Base-by-base conservation (phyloP, 140 eudicot species). In the Ambrosia hybrid region DNA sequence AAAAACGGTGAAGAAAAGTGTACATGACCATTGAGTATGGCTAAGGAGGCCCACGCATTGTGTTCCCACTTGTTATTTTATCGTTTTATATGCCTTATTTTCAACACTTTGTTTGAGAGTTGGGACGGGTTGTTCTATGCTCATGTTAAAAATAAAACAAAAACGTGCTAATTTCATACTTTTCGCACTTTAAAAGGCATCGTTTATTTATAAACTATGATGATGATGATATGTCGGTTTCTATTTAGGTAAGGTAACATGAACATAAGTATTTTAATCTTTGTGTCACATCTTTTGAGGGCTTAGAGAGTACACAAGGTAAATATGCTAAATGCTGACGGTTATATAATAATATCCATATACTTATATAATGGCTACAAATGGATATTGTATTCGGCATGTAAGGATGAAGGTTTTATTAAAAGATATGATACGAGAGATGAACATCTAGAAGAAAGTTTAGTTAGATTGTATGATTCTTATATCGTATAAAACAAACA, bases 91-190 rank as follows among this genome's bases (percentile, higher is more conserved):
- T 57, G 68, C 21, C 14, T 57, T 33, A 74, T 41, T 38, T 68
- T 76, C 48, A 51, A 76, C 65, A 57, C 68, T 45, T 37, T 4
- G 12, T 16, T 66, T 66, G 71, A 46, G 17, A 43, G 57, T 48
- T 60, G 62, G 49, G 69, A 68, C 34, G 9, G 49, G 4, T 55
- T 36, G 26, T 16, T 57, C 39, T 65, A 46, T 15, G 63, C 30
- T 52, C 71, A 60, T 76, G 57, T 8, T 10, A 16, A 67, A 57
- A 69, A 76, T 2, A 43, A 43, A 43, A 43, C 1, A 33, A 57
- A 76, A 68, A 76, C 81, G 81, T 76, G 81, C 76, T 37, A 51
- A 51, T 69, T 69, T 76, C 49, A 36, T 33, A 76, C 15, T 12
- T 43, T 75, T 75, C 74, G 67, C 68, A 75, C 71, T 37, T 37